Conservation (phyloP, 768 basidiomycete species). For the Crepidotus variabilis region DNA sequence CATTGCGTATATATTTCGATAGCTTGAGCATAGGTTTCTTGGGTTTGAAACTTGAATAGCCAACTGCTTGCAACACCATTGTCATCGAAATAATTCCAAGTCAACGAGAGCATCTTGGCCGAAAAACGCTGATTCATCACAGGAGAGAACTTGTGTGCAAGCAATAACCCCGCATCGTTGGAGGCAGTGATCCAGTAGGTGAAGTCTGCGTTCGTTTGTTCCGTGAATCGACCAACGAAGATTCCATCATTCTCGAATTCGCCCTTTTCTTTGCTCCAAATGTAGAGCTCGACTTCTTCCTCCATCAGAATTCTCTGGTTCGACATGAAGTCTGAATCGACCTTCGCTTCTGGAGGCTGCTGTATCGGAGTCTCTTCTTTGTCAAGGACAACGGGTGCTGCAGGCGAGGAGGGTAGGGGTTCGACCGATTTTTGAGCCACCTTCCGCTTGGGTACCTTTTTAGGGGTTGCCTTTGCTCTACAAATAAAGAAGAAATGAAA, state of each 20-base stretch:
- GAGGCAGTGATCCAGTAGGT: conserved; percentile 59
- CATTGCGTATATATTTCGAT: conserved; percentile 61
- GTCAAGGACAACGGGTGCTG: conserved; percentile 11
- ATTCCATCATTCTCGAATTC: conserved; percentile 52
- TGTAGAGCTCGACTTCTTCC: conserved; percentile 54
- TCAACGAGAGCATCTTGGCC: conserved; percentile 62
- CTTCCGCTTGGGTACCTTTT: conserved; percentile 10
- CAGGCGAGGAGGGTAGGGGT: conserved; percentile 4
- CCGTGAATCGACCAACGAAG: conserved; percentile 50
- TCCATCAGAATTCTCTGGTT: conserved; percentile 29
- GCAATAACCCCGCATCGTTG: conserved; percentile 41
- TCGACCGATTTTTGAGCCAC: not conserved
- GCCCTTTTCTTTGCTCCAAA: conserved; percentile 51
- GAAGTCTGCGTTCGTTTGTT: conserved; percentile 40
- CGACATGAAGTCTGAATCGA: conserved; percentile 14
- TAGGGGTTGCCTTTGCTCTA: conserved; percentile 34
- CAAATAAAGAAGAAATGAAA: not conserved
- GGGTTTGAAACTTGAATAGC: conserved; percentile 67
- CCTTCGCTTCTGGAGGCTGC: conserved; percentile 4
- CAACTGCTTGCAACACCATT: conserved; percentile 64
- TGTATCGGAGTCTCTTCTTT: conserved; percentile 7
- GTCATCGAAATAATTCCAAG: conserved; percentile 79
- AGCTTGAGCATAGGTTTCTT: conserved; percentile 57
- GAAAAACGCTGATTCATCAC: conserved; percentile 76
- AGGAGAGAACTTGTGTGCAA: conserved; percentile 60